Conservation (phyloP, 2,329 filamentous ascomycete species). For the Aspergillus aculeatinus region DNA sequence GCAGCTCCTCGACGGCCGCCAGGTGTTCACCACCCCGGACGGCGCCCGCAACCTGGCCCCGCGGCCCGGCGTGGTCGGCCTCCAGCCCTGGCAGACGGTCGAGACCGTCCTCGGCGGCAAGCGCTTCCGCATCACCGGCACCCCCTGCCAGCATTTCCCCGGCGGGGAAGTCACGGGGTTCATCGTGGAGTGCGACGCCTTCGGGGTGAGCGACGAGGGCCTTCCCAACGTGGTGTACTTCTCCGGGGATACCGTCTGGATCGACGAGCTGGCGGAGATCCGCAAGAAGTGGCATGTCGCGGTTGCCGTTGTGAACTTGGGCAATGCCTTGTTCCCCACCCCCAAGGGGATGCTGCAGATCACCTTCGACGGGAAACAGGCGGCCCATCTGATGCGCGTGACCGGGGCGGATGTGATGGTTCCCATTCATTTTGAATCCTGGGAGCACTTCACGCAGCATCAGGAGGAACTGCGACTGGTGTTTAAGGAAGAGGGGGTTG, state of each 20-base stretch:
- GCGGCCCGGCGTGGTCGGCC: constrained; percentile 35
- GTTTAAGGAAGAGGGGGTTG: constrained; percentile 29
- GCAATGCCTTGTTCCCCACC: constrained; percentile 22
- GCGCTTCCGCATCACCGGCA: constrained; percentile 42
- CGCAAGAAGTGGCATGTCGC: constrained; percentile 36
- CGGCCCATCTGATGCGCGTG: constrained; percentile 38
- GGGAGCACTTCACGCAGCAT: constrained; percentile 45
- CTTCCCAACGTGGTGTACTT: constrained; percentile 49
- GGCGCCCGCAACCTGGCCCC: constrained; percentile 44
- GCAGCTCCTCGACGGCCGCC: constrained; percentile 44
- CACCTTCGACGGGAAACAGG: constrained; percentile 48
- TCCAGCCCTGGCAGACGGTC: constrained; percentile 41
- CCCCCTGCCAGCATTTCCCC: constrained; percentile 46
- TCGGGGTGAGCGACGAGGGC: constrained; percentile 37
- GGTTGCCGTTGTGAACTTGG: constrained; percentile 42
- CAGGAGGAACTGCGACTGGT: constrained; percentile 28
- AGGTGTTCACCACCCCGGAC: constrained; percentile 46
- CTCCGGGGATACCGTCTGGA: constrained; percentile 29
- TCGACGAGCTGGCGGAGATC: constrained; percentile 39
- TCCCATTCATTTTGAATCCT: constrained; percentile 50
- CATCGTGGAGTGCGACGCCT: constrained; percentile 36
- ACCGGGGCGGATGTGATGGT: constrained; percentile 44
- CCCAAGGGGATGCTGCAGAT: constrained; percentile 36
- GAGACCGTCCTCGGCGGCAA: constrained; percentile 30
- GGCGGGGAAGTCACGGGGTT: constrained; percentile 48